Base-by-base conservation (phyloP, 1,284 basidiomycete genomes). In the Quambalaria eucalypti region DNA sequence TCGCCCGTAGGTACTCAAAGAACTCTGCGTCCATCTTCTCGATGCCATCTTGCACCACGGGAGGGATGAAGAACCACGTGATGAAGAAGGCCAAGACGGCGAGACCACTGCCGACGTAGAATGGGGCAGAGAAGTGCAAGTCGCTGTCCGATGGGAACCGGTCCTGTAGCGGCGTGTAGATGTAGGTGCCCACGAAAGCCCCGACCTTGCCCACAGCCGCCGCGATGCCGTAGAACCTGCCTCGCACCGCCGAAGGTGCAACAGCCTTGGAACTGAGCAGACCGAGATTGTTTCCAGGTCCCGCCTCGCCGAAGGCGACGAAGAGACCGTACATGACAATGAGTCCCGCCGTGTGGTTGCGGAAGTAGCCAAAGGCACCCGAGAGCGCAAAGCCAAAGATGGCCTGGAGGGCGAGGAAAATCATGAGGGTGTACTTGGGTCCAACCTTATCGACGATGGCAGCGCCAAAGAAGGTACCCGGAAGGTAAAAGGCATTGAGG, bases 311-410 rank as follows among this genome's bases (percentile, higher is more conserved):
- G 59, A 88, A 86, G 63, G 82, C 84, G 55, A 93, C 74, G 82
- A 95, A 97, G 52, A 95, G 83, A 8, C 91, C 90, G 68, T 93
- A 95, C 8, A 95, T 78, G 42, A 90, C 82, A 78, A 74, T 64
- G 19, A 77, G 66, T 0, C 56, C 66, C 38, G 87, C 87, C 60
- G 64, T 50, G 23, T 59, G 46, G 29, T 64, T 30, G 1, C 60
- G 51, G 9, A 76, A 65, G 28, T 55, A 19, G 12, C 51, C 50
- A 44, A 69, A 73, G 0, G 59, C 61, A 33, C 72, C 75, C 4
- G 65, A 56, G 53, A 74, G 55, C 39, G 60, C 60, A 46, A 91
- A 93, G 21, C 82, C 89, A 14, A 80, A 44, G 26, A 65, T 56
- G 19, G 67, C 59, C 49, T 74, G 72, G 42, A 57, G 44, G 14